These are phyloP conservation scores for Lecanoromycetidae sp. DNA, from an alignment of 2,329 filamentous ascomycete genomes.

Conservation along the genomic window DNA sequence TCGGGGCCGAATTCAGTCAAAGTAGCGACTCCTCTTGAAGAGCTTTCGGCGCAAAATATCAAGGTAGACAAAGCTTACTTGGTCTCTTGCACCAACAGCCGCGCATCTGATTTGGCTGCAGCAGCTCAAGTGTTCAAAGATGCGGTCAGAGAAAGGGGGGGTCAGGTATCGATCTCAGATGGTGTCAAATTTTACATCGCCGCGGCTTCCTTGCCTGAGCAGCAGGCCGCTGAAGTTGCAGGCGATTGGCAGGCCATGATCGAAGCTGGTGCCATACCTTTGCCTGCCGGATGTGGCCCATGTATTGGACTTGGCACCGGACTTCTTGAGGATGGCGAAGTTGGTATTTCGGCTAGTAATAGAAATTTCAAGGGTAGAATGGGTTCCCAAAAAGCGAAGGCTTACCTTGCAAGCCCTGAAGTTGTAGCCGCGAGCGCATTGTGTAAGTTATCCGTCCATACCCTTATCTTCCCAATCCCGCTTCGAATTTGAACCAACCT, in stretches of 20 bases:
- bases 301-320: slow-evolving; percentile 80
- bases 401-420: slow-evolving; percentile 74
- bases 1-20: slow-evolving; percentile 88
- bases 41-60: slow-evolving; percentile 64
- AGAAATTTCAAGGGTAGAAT: slow-evolving; percentile 82
- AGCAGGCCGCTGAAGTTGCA: slow-evolving; percentile 60
- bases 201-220: slow-evolving; percentile 69
- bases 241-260: slow-evolving; percentile 79
- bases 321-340: slow-evolving; percentile 70
- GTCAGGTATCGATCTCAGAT: slow-evolving; percentile 53
- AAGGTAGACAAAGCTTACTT: slow-evolving; percentile 74
- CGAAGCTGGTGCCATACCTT: slow-evolving; percentile 60
- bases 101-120: slow-evolving; percentile 66
- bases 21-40: slow-evolving; percentile 61
- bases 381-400: slow-evolving; percentile 66
- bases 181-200: slow-evolving; percentile 82
- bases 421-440: slow-evolving; percentile 85
- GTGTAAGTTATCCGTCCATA: no score
- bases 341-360: slow-evolving; percentile 63
- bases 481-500: no score
- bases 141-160: slow-evolving; percentile 49
- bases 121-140: slow-evolving; percentile 79
- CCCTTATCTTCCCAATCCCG: no score
- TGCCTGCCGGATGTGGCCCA: slow-evolving; percentile 65
- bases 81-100: slow-evolving; percentile 79